phyloP scores from a whole-genome alignment of 2,329 filamentous ascomycete species.

The Fusarium tuaranense region DNA sequence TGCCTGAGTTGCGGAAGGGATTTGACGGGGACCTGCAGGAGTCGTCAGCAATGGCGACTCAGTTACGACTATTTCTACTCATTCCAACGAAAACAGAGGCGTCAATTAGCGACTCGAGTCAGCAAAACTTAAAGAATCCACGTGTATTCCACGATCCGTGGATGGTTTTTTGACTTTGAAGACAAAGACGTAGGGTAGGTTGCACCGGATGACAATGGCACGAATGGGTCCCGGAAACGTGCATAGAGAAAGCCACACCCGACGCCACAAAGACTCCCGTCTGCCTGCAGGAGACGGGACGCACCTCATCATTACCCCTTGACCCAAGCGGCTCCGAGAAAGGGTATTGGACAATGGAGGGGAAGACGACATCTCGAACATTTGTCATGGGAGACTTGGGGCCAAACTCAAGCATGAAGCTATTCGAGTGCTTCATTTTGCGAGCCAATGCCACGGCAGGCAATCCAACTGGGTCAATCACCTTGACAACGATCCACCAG shows the following conservation, averaged over 20 bases:
- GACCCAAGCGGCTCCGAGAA: constrained; percentile 3
- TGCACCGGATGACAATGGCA: constrained; percentile 22
- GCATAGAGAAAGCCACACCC: constrained; percentile 36
- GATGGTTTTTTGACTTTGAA: constrained; percentile 4
- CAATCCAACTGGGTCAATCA: constrained; percentile 1
- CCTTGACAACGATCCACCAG: constrained; percentile 30
- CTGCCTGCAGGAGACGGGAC: constrained; percentile 8
- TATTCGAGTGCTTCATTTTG: constrained; percentile 4
- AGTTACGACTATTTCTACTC: constrained; percentile 3
- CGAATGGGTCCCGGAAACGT: constrained; percentile 24
- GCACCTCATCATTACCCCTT: constrained; percentile 1
- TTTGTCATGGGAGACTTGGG: constrained; percentile 3
- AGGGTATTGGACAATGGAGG: background rate
- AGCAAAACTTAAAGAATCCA: constrained; percentile 15
- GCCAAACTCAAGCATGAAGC: constrained; percentile 6
- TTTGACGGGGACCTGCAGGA: background rate
- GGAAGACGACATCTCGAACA: constrained; percentile 11
- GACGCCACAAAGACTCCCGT: constrained; percentile 19
- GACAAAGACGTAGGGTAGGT: constrained; percentile 7
- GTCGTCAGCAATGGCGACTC: constrained; percentile 4
- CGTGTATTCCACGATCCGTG: constrained; percentile 8
- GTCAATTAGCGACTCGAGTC: constrained; percentile 23
- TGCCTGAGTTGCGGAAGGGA: constrained; percentile 1
- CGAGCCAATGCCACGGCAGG: background rate
- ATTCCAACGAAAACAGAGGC: constrained; percentile 26